These are phyloP conservation scores for Penicillium canescens DNA, from an alignment of 495 filamentous ascomycete species.

Conservation along the genomic window DNA sequence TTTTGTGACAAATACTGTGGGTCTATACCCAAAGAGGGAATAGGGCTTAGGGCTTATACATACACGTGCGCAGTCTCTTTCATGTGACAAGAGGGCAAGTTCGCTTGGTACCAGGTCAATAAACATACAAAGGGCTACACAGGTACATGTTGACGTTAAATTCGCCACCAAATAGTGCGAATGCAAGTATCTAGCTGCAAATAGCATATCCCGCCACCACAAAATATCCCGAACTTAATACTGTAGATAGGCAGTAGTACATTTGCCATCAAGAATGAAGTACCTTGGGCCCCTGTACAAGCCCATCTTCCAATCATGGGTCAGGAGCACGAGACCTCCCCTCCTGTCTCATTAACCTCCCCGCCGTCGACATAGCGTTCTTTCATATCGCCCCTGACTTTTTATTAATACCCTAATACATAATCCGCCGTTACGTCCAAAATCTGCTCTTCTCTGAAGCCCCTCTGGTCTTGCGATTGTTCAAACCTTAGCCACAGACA, in stretches of 20 bases:
- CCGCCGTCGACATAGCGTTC: conserved; percentile 5
- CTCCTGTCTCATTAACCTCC: conserved; percentile 17
- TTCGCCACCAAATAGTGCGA: too few relatives aligned
- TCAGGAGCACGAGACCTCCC: conserved; percentile 41
- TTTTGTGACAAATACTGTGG: background rate
- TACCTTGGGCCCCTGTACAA: conserved; percentile 2
- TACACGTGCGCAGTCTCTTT: too few relatives aligned
- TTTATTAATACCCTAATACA: background rate
- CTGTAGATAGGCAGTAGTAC: background rate
- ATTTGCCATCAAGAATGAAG: background rate
- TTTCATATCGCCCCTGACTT: conserved; percentile 2
- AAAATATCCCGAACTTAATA: background rate
- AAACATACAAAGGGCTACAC: too few relatives aligned
- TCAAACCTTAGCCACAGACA: background rate
- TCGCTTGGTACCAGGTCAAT: too few relatives aligned
- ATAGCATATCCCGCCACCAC: too few relatives aligned
- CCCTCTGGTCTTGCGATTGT: background rate
- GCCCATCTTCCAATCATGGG: conserved; percentile 35
- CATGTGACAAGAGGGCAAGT: too few relatives aligned
- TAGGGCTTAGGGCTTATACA: conserved; percentile 15
- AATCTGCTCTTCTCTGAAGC: background rate
- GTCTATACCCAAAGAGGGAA: conserved; percentile 1
- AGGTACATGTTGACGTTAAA: too few relatives aligned
- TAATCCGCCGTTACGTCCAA: background rate
- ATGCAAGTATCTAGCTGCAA: too few relatives aligned